Evolutionary conservation across 2,329 filamentous ascomycete genomes (phyloP).

Genomic region (Phyllosticta citriasiana): DNA sequence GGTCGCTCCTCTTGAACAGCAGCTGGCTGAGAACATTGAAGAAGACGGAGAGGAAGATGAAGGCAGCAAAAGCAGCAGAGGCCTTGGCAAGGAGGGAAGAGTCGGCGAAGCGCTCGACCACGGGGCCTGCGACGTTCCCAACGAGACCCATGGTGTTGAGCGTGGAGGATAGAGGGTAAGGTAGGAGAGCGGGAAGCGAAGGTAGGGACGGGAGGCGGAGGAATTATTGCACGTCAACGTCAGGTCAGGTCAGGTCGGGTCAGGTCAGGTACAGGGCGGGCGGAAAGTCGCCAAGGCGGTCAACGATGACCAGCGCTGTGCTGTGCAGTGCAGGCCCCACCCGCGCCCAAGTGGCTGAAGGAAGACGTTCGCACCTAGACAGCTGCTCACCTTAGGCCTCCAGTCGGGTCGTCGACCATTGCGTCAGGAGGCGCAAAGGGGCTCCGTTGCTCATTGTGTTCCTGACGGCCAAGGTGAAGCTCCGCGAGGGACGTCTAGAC

Average conservation of each 20-base stretch:
- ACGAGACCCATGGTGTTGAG: conserved; percentile 42
- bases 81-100: conserved; percentile 35
- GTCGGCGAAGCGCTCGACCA: conserved; percentile 35
- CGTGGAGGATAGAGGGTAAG: conserved; percentile 1
- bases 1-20: conserved; percentile 67
- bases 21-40: conserved; percentile 75
- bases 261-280: conserved; percentile 5
- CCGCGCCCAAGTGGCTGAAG: not conserved
- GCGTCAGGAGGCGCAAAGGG: not conserved
- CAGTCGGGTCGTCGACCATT: not conserved
- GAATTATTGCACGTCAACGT: not conserved
- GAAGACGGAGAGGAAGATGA: conserved; percentile 50
- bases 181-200: conserved; percentile 1
- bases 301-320: not conserved
- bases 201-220: not conserved
- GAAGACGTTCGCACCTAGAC: too few relatives aligned
- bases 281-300: conserved; percentile 8
- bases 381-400: not conserved
- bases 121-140: conserved; percentile 37
- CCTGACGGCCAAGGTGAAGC: not conserved
- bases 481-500: not conserved
- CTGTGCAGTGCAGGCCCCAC: not conserved
- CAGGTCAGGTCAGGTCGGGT: not conserved
- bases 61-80: conserved; percentile 34
- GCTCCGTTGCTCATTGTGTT: not conserved